Conservation (phyloP, 2,329 filamentous ascomycete species). For the Capronia americana region DNA sequence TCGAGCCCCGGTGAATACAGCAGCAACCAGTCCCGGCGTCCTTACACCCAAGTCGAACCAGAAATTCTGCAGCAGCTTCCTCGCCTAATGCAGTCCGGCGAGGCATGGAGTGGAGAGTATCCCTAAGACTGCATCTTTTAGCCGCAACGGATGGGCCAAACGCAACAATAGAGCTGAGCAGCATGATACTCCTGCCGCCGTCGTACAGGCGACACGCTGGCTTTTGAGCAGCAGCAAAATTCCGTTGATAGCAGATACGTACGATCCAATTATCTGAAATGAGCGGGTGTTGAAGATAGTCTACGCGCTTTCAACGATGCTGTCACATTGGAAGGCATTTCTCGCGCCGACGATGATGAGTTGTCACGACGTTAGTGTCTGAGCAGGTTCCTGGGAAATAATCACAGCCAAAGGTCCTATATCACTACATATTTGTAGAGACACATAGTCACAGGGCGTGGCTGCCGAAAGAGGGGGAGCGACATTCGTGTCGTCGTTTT, state of each 20-base stretch:
- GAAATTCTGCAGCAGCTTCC: background rate
- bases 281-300: background rate
- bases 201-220: background rate
- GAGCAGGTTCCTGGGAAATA: background rate
- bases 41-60: slow-evolving; percentile 13
- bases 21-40: slow-evolving; percentile 13
- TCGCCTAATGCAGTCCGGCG: background rate
- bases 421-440: background rate
- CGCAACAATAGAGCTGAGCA: background rate
- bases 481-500: background rate
- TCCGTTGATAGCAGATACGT: background rate
- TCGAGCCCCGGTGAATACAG: slow-evolving; percentile 8
- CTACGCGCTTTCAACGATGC: background rate
- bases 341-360: background rate
- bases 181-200: background rate
- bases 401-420: background rate
- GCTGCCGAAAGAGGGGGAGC: background rate
- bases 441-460: background rate
- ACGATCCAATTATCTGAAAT: background rate
- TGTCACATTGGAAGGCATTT: background rate
- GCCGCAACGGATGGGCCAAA: background rate
- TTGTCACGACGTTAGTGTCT: background rate
- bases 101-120: background rate
- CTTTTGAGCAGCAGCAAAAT: background rate
- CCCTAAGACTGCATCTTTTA: background rate